Conservation (phyloP, 495 filamentous ascomycete genomes). For the Aspergillus ellipticus region DNA sequence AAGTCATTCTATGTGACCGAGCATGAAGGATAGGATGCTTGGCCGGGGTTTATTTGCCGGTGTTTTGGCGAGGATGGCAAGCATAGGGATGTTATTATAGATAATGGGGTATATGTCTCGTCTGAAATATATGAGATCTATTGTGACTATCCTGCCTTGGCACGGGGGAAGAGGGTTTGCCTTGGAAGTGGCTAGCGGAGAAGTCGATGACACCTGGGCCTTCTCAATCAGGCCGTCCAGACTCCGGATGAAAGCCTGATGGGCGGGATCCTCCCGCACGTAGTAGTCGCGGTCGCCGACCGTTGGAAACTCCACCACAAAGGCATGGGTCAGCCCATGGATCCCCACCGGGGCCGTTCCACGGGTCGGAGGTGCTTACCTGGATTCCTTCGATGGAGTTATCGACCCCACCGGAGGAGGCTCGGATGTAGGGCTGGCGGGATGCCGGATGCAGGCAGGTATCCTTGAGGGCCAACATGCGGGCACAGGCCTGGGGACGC, state of each 20-base stretch:
- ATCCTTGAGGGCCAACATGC: constrained; percentile 37
- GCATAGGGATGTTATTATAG: no score
- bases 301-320: constrained; percentile 39
- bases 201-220: constrained; percentile 36
- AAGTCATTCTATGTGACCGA: background rate
- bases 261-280: constrained; percentile 35
- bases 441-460: constrained; percentile 44
- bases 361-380: constrained; percentile 35
- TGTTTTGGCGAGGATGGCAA: no score
- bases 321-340: constrained; percentile 41
- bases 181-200: no score
- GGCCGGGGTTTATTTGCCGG: no score
- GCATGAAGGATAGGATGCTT: no score
- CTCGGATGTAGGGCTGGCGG: constrained; percentile 46
- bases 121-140: no score
- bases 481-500: constrained; percentile 29
- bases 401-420: constrained; percentile 56
- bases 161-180: no score
- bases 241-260: constrained; percentile 32
- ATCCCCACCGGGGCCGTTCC: background rate
- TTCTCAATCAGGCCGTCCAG: constrained; percentile 34
- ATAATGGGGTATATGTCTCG: no score
- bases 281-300: constrained; percentile 44
- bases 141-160: no score
- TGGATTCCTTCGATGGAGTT: constrained; percentile 62